phyloP scores from a whole-genome alignment of 1,284 basidiomycete genomes.

The Baeospora myosura region DNA sequence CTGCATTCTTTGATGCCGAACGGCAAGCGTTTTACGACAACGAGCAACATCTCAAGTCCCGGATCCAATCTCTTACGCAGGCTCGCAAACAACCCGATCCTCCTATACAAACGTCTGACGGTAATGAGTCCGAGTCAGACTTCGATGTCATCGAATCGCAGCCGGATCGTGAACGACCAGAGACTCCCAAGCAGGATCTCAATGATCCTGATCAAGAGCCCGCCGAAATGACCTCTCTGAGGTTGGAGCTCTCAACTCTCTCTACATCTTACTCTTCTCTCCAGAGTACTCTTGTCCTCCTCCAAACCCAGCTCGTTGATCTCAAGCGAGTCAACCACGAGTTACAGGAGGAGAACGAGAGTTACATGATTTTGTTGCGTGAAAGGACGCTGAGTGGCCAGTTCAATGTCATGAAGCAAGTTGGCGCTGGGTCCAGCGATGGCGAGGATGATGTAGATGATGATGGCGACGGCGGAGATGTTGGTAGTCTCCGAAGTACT shows the following conservation, averaged over 20 bases:
- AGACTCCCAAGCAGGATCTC: slow-evolving; percentile 33
- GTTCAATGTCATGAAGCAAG: slow-evolving; percentile 66
- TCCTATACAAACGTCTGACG: slow-evolving; percentile 9
- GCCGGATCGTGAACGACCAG: slow-evolving; percentile 18
- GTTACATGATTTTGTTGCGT: slow-evolving; percentile 84
- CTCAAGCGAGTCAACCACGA: slow-evolving; percentile 75
- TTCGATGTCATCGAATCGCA: slow-evolving; percentile 29
- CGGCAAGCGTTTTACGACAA: slow-evolving; percentile 82
- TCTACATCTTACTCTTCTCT: slow-evolving; percentile 73
- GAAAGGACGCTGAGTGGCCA: slow-evolving; percentile 86
- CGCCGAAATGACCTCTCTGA: slow-evolving; percentile 76
- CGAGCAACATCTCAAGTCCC: slow-evolving; percentile 80
- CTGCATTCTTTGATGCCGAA: slow-evolving; percentile 74
- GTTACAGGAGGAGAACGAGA: slow-evolving; percentile 89
- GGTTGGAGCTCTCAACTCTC: slow-evolving; percentile 71
- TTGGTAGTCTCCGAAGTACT: slow-evolving; percentile 51
- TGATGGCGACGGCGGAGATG: slow-evolving; percentile 34
- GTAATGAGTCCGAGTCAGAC: slow-evolving; percentile 25
- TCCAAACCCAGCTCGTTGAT: slow-evolving; percentile 72
- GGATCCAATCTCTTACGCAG: slow-evolving; percentile 71
- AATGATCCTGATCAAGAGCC: slow-evolving; percentile 65
- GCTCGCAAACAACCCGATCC: slow-evolving; percentile 50
- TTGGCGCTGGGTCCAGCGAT: slow-evolving; percentile 45
- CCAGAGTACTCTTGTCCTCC: slow-evolving; percentile 66
- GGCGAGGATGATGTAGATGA: slow-evolving; percentile 48